Evolutionary conservation across 202 grass and related monocot genomes (phyloP), one percentile per base, ranked within the genome.

Genomic region (Setaria italica): DNA sequence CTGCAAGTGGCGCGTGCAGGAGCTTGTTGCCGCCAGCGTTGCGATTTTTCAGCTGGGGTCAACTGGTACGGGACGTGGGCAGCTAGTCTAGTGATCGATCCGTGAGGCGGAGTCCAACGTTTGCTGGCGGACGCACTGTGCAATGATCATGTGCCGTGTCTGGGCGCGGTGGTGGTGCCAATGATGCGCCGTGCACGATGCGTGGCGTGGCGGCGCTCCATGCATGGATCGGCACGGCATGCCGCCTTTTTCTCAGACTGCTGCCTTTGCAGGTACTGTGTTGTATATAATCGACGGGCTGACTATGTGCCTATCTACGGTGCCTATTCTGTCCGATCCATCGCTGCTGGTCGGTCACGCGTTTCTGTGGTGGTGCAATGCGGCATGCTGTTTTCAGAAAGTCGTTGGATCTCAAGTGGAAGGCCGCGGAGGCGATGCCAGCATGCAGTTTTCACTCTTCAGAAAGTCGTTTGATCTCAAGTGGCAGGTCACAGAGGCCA

Each of bases 141-240:
- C 34, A 46, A 42, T 34, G 74, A 56, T 54, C 80, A 72, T 73
- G 74, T 83, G 80, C 41, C 41, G 45, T 74, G 78, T 67, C 64
- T 11, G n/a, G 58, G 58, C 68, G 34, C 56, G 84, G 46, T 15
- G 76, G 34, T 65, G 84, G 46, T n/a, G 76, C 84, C 76, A 65
- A 73, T 62, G 8, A 62, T 62, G n/a, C 21, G 15, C n/a, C 63
- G 51, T 62, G 41, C 42, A 35, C 32, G 34, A 25, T 5, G 74
- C 45, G 30, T 11, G 41, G 54, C 29, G 29, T 29, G 16, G 5
- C 59, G 3, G 69, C 20, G n/a, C 33, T 47, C 50, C 64, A 39
- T 41, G 11, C 37, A 57, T 25, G 25, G 25, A 25, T 25, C 35
- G 3, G 35, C 35, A 37, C 46, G 12, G 11, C 64, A 32, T 15